Percentiles rank a stretch among this genome's conserved stretches.
Conservation (phyloP, 208 protist genomes). For the Leishmania major region DNA sequence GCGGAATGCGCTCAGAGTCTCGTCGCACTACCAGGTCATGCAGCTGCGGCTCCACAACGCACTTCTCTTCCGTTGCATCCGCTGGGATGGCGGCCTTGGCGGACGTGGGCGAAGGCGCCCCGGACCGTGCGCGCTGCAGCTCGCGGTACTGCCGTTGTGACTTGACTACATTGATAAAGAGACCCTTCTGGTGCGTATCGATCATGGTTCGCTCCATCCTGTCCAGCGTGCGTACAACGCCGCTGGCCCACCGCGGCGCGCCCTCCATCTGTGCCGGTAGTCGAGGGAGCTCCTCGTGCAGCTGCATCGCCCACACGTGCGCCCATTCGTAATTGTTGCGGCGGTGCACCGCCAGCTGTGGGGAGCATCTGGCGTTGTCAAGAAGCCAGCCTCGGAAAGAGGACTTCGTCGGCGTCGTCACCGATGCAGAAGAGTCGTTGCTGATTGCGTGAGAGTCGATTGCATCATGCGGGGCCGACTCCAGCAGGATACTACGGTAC, state of each 20-base stretch:
- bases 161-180: slow-evolving; percentile 59
- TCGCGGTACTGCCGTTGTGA: slow-evolving; percentile 14
- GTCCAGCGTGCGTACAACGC: slow-evolving; percentile 34
- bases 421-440: not conserved
- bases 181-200: slow-evolving; percentile 33
- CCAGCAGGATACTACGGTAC: slow-evolving; percentile 35
- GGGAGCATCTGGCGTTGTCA: slow-evolving; percentile 16
- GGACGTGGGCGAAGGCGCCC: not conserved
- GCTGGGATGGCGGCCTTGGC: not conserved
- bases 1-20: slow-evolving; percentile 10
- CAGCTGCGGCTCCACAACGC: not conserved
- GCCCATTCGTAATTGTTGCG: slow-evolving; percentile 31
- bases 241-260: slow-evolving; percentile 15
- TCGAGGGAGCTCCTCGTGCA: slow-evolving; percentile 33
- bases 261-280: slow-evolving; percentile 58
- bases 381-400: slow-evolving; percentile 8
- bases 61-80: not conserved
- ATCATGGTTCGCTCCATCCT: slow-evolving; percentile 63
- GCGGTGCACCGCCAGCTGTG: slow-evolving; percentile 24
- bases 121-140: not conserved
- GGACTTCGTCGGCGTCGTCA: not conserved
- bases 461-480: not conserved
- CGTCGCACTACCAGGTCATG: slow-evolving; percentile 29
- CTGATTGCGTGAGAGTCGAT: not conserved
- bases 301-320: slow-evolving; percentile 39